phyloP scores from a whole-genome alignment of 1,284 basidiomycete genomes.

The Puccinia horiana region DNA sequence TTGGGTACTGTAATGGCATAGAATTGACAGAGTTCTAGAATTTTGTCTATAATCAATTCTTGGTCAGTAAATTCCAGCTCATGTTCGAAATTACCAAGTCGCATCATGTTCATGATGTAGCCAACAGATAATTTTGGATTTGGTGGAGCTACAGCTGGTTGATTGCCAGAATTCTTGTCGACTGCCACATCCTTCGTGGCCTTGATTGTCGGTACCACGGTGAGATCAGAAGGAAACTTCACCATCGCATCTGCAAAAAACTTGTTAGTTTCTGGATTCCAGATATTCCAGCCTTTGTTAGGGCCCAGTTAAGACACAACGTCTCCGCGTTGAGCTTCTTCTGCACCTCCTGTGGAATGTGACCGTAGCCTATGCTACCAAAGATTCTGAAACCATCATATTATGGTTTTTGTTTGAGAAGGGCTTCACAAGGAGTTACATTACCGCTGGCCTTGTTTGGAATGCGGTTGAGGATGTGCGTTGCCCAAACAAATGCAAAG shows the following conservation, averaged over 20 bases:
- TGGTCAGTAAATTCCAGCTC: background rate
- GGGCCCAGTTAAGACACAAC: background rate
- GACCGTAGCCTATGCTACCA: background rate
- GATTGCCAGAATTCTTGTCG: too few species aligned
- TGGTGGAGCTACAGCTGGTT: too few species aligned
- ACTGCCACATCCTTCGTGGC: too few species aligned
- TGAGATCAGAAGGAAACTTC: background rate
- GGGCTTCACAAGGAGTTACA: background rate
- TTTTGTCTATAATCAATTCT: constrained; percentile 4
- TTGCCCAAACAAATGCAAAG: background rate
- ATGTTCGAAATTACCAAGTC: background rate
- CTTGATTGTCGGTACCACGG: background rate
- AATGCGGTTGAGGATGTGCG: background rate
- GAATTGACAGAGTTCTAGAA: constrained; percentile 11
- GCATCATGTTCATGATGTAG: background rate
- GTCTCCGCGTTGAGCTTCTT: background rate
- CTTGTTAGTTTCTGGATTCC: background rate
- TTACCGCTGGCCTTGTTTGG: background rate
- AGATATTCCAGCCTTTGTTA: constrained; percentile 6
- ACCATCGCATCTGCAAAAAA: background rate
- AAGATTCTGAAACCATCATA: background rate
- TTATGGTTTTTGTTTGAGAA: constrained; percentile 4
- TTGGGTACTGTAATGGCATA: background rate
- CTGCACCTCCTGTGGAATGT: background rate
- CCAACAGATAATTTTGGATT: too few species aligned